A percentile compares a stretch with the other conserved stretches of the same genome.
phyloP scores from a whole-genome alignment of 129 eudicot species.

The Helichrysum umbraculigerum region DNA sequence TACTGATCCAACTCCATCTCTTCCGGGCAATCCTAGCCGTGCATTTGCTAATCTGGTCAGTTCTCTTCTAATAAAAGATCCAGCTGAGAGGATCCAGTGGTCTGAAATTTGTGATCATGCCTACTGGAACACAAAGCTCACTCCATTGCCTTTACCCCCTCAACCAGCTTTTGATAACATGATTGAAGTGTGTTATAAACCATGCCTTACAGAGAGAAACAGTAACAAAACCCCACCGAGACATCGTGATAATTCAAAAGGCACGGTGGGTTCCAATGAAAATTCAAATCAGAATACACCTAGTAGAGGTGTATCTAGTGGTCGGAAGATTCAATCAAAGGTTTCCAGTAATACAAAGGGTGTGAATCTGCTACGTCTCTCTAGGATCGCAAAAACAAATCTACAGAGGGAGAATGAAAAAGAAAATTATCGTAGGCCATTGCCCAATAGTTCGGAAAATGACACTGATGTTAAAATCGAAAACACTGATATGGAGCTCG shows the following conservation, averaged over 20 bases:
- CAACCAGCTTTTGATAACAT: constrained; percentile 83
- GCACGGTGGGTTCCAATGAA: constrained; percentile 45
- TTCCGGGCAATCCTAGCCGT: constrained; percentile 83
- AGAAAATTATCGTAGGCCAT: constrained; percentile 90
- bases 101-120: constrained; percentile 79
- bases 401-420: constrained; percentile 90
- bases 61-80: constrained; percentile 87
- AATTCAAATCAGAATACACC: constrained; percentile 61
- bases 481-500: constrained; percentile 97
- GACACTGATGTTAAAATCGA: constrained; percentile 86
- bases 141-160: constrained; percentile 64
- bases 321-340: constrained; percentile 60
- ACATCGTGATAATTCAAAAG: constrained; percentile 57
- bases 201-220: constrained; percentile 64
- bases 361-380: constrained; percentile 81
- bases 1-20: constrained; percentile 76
- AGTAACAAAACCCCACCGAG: constrained; percentile 68
- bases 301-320: constrained; percentile 48
- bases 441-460: constrained; percentile 72
- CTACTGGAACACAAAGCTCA: constrained; percentile 75
- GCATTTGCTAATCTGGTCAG: constrained; percentile 78
- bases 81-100: constrained; percentile 94
- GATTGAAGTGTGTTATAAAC: constrained; percentile 67
- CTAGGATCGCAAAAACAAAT: constrained; percentile 92
- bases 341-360: constrained; percentile 45